phyloP scores from a whole-genome alignment of 2,329 filamentous ascomycete genomes.

The Talaromyces albobiverticillius region DNA sequence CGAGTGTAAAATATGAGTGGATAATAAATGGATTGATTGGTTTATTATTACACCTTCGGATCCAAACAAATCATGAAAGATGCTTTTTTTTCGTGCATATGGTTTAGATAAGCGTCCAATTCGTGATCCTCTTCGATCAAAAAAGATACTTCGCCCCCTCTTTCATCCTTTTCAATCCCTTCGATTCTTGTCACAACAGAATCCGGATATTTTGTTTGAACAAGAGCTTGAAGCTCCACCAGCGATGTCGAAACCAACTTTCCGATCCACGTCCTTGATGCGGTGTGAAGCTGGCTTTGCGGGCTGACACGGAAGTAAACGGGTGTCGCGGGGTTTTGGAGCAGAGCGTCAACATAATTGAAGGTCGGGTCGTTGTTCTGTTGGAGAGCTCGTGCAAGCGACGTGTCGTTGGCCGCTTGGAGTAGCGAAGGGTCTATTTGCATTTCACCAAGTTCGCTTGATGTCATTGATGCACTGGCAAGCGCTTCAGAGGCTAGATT shows the following conservation, averaged over 20 bases:
- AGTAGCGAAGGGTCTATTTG: constrained; percentile 65
- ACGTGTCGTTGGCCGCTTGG: constrained; percentile 53
- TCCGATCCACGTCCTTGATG: constrained; percentile 60
- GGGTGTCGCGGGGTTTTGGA: constrained; percentile 46
- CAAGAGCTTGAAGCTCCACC: constrained; percentile 61
- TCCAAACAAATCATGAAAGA: constrained; percentile 49
- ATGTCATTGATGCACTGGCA: constrained; percentile 37
- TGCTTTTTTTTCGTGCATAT: constrained; percentile 57
- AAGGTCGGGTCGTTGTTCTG: constrained; percentile 30
- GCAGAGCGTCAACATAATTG: constrained; percentile 36
- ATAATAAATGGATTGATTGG: constrained; percentile 1
- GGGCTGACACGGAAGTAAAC: constrained; percentile 69
- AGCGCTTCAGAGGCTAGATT: constrained; percentile 44
- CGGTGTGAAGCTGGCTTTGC: constrained; percentile 54
- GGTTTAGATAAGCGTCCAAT: constrained; percentile 67
- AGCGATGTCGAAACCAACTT: constrained; percentile 60
- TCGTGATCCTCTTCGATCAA: constrained; percentile 69
- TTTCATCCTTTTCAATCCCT: constrained; percentile 61
- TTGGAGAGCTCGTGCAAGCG: constrained; percentile 34
- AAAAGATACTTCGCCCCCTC: constrained; percentile 61
- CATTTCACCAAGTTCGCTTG: constrained; percentile 48
- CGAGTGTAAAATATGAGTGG: constrained; percentile 1
- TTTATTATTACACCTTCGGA: constrained; percentile 15
- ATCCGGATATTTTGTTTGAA: constrained; percentile 60
- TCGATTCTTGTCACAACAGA: constrained; percentile 60